phyloP scores from a whole-genome alignment of 371 early-diverging fungal species.

The Umbelopsis sp. region DNA sequence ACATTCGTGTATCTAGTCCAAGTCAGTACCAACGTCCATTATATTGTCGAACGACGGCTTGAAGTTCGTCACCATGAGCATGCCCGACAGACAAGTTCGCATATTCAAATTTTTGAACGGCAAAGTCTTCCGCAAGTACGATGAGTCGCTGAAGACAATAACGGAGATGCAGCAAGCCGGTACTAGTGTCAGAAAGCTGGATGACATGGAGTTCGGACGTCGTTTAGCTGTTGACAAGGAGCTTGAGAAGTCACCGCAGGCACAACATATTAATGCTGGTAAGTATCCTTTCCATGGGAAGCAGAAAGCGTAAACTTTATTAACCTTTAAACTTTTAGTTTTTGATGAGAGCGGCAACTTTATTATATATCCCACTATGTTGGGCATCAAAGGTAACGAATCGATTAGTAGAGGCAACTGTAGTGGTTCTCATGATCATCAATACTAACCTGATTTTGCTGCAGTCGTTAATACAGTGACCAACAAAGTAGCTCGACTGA shows the following conservation, averaged over 20 bases:
- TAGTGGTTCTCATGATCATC: not conserved
- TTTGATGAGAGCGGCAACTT: slow-evolving; percentile 93
- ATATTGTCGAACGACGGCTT: slow-evolving; percentile 79
- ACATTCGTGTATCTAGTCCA: slow-evolving; percentile 29
- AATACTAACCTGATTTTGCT: not conserved
- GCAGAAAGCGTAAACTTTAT: not conserved
- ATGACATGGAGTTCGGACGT: slow-evolving; percentile 97
- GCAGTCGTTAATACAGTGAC: slow-evolving; percentile 78
- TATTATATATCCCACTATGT: slow-evolving; percentile 85
- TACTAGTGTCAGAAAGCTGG: slow-evolving; percentile 75
- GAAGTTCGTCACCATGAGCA: slow-evolving; percentile 87
- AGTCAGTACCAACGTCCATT: slow-evolving; percentile 80
- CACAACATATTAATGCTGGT: slow-evolving; percentile 76
- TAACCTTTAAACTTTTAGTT: slow-evolving; percentile 43
- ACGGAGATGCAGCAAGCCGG: slow-evolving; percentile 92
- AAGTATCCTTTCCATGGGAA: not conserved
- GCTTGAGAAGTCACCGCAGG: slow-evolving; percentile 75
- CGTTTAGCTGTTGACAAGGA: slow-evolving; percentile 90
- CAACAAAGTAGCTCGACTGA: slow-evolving; percentile 81
- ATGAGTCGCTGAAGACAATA: slow-evolving; percentile 83
- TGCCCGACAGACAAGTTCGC: slow-evolving; percentile 84
- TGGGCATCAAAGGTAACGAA: slow-evolving; percentile 85
- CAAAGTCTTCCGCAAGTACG: slow-evolving; percentile 88
- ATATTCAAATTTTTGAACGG: slow-evolving; percentile 86
- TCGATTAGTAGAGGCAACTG: not conserved